These are phyloP conservation scores for Epicoccum nigrum DNA, from an alignment of 2,329 filamentous ascomycete species.

Conservation along the genomic window DNA sequence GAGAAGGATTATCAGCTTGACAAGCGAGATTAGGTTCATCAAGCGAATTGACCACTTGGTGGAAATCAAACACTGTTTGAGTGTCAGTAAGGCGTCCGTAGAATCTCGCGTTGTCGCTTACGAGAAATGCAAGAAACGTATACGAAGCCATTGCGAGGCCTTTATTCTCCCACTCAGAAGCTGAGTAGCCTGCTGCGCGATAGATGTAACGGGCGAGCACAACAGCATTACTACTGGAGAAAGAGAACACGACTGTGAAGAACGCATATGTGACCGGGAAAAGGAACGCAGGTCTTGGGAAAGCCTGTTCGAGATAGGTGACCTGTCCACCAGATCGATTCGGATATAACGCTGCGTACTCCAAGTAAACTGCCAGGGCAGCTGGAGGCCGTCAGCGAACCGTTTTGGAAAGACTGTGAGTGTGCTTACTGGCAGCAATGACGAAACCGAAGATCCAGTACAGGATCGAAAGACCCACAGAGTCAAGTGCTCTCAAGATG, in stretches of 20 bases:
- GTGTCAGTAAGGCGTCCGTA: neutral
- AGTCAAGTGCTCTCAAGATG: constrained; percentile 33
- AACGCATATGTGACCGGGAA: constrained; percentile 41
- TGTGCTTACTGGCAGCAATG: constrained; percentile 28
- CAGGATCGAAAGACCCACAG: constrained; percentile 33
- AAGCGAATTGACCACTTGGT: constrained; percentile 36
- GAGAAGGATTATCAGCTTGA: constrained; percentile 68
- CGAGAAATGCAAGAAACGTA: constrained; percentile 29
- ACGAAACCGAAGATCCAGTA: constrained; percentile 40
- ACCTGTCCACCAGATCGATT: constrained; percentile 39
- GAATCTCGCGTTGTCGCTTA: neutral
- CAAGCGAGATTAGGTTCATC: constrained; percentile 38
- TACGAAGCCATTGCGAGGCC: constrained; percentile 37
- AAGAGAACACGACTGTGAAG: constrained; percentile 37
- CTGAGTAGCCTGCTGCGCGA: constrained; percentile 31
- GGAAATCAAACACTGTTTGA: constrained; percentile 26
- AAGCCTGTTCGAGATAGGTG: constrained; percentile 40
- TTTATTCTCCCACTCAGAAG: constrained; percentile 38
- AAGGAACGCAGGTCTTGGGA: constrained; percentile 34
- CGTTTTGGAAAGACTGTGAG: too few species aligned
- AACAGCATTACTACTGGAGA: constrained; percentile 40
- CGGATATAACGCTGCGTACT: constrained; percentile 37
- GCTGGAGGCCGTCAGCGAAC: constrained; percentile 17
- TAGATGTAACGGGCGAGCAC: constrained; percentile 41
- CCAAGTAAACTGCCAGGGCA: constrained; percentile 34